phyloP scores from a whole-genome alignment of 768 basidiomycete genomes.

The Hemileccinum impolitum region DNA sequence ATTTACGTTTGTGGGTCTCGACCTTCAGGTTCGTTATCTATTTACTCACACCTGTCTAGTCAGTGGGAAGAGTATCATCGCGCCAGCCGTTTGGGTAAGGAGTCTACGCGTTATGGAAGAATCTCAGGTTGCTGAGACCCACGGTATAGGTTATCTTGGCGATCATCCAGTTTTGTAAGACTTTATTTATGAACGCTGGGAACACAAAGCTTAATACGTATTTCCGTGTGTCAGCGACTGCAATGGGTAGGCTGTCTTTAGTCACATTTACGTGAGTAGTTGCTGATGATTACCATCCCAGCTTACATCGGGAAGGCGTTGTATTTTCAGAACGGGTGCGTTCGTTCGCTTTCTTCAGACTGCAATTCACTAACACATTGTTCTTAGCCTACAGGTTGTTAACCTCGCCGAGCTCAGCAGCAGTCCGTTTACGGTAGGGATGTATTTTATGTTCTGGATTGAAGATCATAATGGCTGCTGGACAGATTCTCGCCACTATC shows the following conservation, averaged over 20 bases:
- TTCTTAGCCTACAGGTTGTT: background rate
- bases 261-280: too few relatives aligned
- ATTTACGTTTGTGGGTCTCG: constrained; percentile 9
- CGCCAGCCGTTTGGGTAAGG: background rate
- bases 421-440: background rate
- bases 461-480: background rate
- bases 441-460: background rate
- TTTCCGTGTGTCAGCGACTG: background rate
- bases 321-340: background rate
- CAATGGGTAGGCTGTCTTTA: background rate
- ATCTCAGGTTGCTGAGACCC: background rate
- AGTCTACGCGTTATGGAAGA: background rate
- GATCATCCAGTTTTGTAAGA: background rate
- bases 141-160: constrained; percentile 1
- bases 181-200: background rate
- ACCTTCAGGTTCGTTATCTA: too few relatives aligned
- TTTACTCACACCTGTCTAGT: background rate
- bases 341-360: too few relatives aligned
- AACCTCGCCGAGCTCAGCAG: background rate
- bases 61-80: background rate
- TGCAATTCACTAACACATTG: too few relatives aligned
- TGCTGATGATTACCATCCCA: background rate
- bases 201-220: too few relatives aligned
- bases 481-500: background rate
- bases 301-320: background rate